Conservation (phyloP, 306 rosid species). For the Rosa multiflora region DNA sequence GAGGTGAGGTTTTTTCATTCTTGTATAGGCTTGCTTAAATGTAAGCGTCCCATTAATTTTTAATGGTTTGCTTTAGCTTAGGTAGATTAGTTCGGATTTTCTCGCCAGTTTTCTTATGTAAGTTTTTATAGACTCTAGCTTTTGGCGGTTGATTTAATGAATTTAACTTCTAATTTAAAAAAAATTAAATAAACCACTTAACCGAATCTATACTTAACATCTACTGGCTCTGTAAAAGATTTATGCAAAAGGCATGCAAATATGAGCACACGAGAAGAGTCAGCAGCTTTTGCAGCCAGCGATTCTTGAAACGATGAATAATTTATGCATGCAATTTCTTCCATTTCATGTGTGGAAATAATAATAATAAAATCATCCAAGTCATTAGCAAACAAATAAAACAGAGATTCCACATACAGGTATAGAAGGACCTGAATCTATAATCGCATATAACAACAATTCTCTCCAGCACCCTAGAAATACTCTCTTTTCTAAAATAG, state of each 20-base stretch:
- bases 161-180: too few relatives aligned
- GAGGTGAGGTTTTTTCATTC: too few relatives aligned
- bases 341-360: neutral
- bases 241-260: neutral
- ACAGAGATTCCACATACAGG: neutral
- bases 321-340: neutral
- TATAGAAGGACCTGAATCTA: neutral
- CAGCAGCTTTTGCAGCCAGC: neutral
- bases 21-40: too few relatives aligned
- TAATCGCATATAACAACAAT: conserved; percentile 1
- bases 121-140: too few relatives aligned
- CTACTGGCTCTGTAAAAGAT: neutral
- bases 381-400: neutral
- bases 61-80: too few relatives aligned
- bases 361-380: neutral
- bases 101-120: too few relatives aligned
- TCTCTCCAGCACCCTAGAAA: neutral
- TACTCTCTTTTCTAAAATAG: neutral
- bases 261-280: neutral
- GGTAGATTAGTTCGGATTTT: too few relatives aligned
- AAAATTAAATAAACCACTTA: too few relatives aligned
- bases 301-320: neutral
- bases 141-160: too few relatives aligned
- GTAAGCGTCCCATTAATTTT: too few relatives aligned
- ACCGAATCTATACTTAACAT: too few relatives aligned